Conservation (phyloP, 176 grass and related monocot species). For the Hordeum vulgare region DNA sequence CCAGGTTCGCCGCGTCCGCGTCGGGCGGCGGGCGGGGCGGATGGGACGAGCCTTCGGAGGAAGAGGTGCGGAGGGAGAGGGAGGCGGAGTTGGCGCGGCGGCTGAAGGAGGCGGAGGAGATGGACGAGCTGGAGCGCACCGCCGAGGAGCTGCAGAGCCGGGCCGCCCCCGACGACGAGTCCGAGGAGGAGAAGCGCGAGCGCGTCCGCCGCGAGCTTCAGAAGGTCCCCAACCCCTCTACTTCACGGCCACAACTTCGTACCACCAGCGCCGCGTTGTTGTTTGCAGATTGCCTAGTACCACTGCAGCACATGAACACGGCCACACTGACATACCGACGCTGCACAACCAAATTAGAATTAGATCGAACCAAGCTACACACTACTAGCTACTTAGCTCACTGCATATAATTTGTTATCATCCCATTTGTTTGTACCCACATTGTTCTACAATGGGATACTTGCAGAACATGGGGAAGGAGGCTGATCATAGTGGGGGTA, state of each 20-base stretch:
- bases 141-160: constrained; percentile 75
- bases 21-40: constrained; percentile 25
- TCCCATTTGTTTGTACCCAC: neutral
- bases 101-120: constrained; percentile 84
- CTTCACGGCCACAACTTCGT: too few species aligned
- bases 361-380: too few species aligned
- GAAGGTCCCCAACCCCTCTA: constrained; percentile 38
- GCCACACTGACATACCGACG: neutral
- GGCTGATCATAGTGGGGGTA: neutral
- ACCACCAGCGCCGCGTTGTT: neutral
- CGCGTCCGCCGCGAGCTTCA: constrained; percentile 84
- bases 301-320: neutral
- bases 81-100: constrained; percentile 56
- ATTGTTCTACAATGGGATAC: neutral
- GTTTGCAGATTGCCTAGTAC: neutral
- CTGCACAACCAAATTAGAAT: neutral
- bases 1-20: constrained; percentile 33
- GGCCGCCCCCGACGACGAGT: constrained; percentile 51
- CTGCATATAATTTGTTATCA: neutral
- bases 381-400: neutral
- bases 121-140: constrained; percentile 82
- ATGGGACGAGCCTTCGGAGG: constrained; percentile 12
- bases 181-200: constrained; percentile 91
- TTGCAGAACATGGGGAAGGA: neutral
- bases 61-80: constrained; percentile 24